Evolutionary conservation across 2,329 filamentous ascomycete genomes (phyloP).

Genomic region (Talaromyces verruculosus): DNA sequence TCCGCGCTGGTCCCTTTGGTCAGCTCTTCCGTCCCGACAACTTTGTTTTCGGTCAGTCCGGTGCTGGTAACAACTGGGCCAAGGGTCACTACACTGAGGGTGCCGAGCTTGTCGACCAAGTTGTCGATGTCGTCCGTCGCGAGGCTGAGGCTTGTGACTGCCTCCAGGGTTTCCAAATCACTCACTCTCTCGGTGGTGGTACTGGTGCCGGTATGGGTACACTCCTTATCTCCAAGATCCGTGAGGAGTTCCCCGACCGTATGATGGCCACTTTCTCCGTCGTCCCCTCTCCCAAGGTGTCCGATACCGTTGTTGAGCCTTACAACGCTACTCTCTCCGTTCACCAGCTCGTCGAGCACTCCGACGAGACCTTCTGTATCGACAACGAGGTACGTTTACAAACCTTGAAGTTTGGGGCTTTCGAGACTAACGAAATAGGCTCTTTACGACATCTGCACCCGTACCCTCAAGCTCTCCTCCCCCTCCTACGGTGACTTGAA

Average conservation of each 20-base stretch:
- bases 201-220: constrained; percentile 99
- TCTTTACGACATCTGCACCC: constrained; percentile 99
- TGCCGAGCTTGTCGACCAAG: constrained; percentile 97
- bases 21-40: constrained; percentile 99
- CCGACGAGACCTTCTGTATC: constrained; percentile 99
- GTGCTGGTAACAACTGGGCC: constrained; percentile 99
- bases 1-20: constrained; percentile 95
- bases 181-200: constrained; percentile 99
- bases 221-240: constrained; percentile 99
- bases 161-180: constrained; percentile 99
- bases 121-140: constrained; percentile 96
- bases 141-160: constrained; percentile 99
- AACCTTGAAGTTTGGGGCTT: neutral
- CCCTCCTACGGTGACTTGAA: constrained; percentile 99
- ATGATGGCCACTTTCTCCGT: constrained; percentile 99
- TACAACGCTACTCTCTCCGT: constrained; percentile 99
- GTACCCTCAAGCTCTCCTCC: constrained; percentile 97
- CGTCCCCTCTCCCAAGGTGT: constrained; percentile 98
- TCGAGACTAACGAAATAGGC: constrained; percentile 52
- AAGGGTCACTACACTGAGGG: constrained; percentile 99
- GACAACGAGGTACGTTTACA: constrained; percentile 75
- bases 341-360: constrained; percentile 99
- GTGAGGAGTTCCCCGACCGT: constrained; percentile 99
- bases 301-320: constrained; percentile 98
- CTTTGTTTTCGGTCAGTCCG: constrained; percentile 99